Percentiles rank a stretch among this genome's conserved stretches.
Conservation (phyloP, 176 grass and related monocot species). For the Aegilops longissima region DNA sequence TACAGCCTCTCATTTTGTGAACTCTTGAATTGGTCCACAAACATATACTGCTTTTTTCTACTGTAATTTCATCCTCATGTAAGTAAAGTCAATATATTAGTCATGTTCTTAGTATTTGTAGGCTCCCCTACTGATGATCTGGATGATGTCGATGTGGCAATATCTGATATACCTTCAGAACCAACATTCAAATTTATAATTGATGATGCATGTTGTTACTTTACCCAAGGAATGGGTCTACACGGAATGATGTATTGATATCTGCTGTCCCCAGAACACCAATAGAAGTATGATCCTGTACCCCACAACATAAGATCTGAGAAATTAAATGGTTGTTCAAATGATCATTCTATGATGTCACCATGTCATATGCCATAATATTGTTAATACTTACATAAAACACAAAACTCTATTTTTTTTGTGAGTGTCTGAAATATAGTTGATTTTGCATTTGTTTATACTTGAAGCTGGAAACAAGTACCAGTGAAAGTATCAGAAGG, state of each 20-base stretch:
- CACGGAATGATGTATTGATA: background rate
- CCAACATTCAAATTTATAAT: slow-evolving; percentile 6
- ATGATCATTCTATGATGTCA: background rate
- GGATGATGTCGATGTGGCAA: background rate
- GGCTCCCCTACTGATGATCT: background rate
- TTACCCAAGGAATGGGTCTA: background rate
- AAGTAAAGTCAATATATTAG: background rate
- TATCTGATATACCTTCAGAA: slow-evolving; percentile 10
- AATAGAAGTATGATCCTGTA: background rate
- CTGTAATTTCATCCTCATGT: background rate
- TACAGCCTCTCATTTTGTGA: background rate
- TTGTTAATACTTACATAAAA: background rate
- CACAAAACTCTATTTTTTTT: background rate
- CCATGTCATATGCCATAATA: background rate
- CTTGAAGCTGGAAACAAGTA: slow-evolving; percentile 3
- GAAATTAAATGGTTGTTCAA: background rate
- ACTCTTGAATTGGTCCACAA: background rate
- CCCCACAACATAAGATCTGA: background rate
- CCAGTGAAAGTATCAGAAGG: background rate
- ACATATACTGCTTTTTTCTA: background rate
- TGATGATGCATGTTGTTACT: background rate
- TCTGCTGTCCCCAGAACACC: background rate
- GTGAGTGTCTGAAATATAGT: background rate
- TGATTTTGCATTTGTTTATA: background rate
- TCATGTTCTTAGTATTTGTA: slow-evolving; percentile 8